These are phyloP conservation scores for Psilocybe cubensis DNA, from an alignment of 768 basidiomycete species.

Conservation along the genomic window DNA sequence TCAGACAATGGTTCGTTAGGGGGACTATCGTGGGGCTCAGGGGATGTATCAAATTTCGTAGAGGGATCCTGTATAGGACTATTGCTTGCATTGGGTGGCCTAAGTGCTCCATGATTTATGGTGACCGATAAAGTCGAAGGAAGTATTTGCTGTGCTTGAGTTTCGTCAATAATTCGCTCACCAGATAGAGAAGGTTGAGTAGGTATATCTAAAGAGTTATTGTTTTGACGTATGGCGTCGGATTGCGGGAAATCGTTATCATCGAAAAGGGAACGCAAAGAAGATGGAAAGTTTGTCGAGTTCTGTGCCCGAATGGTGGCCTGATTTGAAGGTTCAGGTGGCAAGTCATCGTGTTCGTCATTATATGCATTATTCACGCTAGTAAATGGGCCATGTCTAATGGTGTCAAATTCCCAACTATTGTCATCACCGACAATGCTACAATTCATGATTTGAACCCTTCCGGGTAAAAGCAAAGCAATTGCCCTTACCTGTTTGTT, in stretches of 20 bases:
- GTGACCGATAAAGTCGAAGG: neutral
- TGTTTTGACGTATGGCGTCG: constrained; percentile 47
- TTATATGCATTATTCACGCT: constrained; percentile 26
- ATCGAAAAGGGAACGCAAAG: constrained; percentile 80
- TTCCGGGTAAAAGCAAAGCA: neutral
- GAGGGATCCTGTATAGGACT: neutral
- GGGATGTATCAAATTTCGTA: neutral
- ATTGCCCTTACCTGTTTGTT: constrained; percentile 49
- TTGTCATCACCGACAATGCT: constrained; percentile 34
- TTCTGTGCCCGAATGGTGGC: constrained; percentile 54
- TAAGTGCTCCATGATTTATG: neutral
- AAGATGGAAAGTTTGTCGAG: constrained; percentile 68
- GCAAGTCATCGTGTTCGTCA: constrained; percentile 7
- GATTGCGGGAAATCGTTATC: constrained; percentile 42
- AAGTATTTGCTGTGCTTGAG: neutral
- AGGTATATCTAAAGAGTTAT: constrained; percentile 10
- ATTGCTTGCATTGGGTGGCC: neutral
- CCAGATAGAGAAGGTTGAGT: constrained; percentile 3
- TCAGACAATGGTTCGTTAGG: neutral
- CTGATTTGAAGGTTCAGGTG: constrained; percentile 30
- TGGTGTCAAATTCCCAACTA: constrained; percentile 81
- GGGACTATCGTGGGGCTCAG: constrained; percentile 3
- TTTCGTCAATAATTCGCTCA: neutral
- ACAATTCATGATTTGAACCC: neutral
- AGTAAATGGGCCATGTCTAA: constrained; percentile 41